A percentile compares a stretch with the other conserved stretches of the same genome.
phyloP scores from a whole-genome alignment of 129 eudicot genomes.

The Flaveria linearis region DNA sequence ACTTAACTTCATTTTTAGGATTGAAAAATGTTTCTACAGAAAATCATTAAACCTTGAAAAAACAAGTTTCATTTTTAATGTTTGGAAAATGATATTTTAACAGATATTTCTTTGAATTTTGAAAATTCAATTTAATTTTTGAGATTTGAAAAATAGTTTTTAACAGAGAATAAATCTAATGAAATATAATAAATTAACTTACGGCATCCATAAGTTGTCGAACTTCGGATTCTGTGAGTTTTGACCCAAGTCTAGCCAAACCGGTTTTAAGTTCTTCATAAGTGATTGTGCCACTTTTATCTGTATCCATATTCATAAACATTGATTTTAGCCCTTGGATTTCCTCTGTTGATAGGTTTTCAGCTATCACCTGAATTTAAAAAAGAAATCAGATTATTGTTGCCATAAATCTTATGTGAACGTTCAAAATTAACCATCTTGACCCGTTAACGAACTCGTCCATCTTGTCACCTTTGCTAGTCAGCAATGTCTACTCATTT shows the following conservation, averaged over 20 bases:
- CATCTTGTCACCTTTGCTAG: neutral
- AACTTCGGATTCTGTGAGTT: slow-evolving; percentile 89
- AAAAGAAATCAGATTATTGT: neutral
- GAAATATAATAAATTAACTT: slow-evolving; percentile 25
- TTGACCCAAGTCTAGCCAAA: slow-evolving; percentile 88
- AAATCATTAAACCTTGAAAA: neutral
- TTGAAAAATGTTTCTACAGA: neutral
- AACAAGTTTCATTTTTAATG: neutral
- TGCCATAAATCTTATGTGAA: neutral
- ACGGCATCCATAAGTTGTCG: slow-evolving; percentile 96
- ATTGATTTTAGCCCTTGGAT: slow-evolving; percentile 89
- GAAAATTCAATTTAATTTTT: neutral
- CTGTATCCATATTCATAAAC: slow-evolving; percentile 91
- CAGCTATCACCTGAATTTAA: slow-evolving; percentile 75
- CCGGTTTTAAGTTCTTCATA: slow-evolving; percentile 88
- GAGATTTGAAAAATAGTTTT: neutral
- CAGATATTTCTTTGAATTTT: neutral
- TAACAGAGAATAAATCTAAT: neutral
- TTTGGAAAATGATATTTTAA: neutral
- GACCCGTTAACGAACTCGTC: neutral
- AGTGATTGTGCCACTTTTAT: slow-evolving; percentile 80
- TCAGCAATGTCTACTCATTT: neutral
- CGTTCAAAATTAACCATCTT: neutral
- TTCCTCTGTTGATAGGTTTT: slow-evolving; percentile 80
- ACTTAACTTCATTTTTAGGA: too few relatives aligned